A percentile compares a stretch with the other conserved stretches of the same genome.
Conservation (phyloP, 2,329 filamentous ascomycete species). For the Diaporthe capsici region DNA sequence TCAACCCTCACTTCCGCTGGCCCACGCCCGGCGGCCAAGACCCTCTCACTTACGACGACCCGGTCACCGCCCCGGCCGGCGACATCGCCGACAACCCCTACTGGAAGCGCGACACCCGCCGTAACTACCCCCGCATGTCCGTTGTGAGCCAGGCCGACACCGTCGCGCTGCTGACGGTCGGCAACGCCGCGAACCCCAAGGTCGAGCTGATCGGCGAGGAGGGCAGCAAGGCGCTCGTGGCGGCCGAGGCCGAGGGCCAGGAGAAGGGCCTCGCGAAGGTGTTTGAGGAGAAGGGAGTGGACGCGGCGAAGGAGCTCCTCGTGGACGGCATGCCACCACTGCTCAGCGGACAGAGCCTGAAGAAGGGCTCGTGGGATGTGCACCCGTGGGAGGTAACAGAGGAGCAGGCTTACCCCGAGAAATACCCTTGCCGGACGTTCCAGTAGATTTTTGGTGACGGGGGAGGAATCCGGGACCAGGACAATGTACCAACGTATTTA, state of each 20-base stretch:
- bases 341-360: slow-evolving; percentile 77
- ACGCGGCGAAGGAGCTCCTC: slow-evolving; percentile 71
- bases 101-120: slow-evolving; percentile 93
- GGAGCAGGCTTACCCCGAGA: slow-evolving; percentile 79
- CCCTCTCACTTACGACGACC: slow-evolving; percentile 82
- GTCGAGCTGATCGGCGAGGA: slow-evolving; percentile 81
- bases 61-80: slow-evolving; percentile 85
- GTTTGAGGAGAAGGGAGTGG: slow-evolving; percentile 74
- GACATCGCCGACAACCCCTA: slow-evolving; percentile 94
- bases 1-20: slow-evolving; percentile 93
- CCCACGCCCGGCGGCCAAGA: slow-evolving; percentile 83
- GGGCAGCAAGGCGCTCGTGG: slow-evolving; percentile 76
- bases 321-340: slow-evolving; percentile 87
- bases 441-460: slow-evolving; percentile 53
- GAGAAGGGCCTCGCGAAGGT: slow-evolving; percentile 79
- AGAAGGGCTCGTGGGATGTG: slow-evolving; percentile 70
- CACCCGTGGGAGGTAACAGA: slow-evolving; percentile 76
- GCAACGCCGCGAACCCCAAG: slow-evolving; percentile 85
- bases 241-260: slow-evolving; percentile 80
- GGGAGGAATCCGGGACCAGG: not conserved
- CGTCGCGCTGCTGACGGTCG: slow-evolving; percentile 86
- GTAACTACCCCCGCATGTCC: slow-evolving; percentile 85
- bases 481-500: not conserved
- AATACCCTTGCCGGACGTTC: slow-evolving; percentile 76
- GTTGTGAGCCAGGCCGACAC: slow-evolving; percentile 87